Evolutionary conservation across 192 early-diverging fungal genomes (phyloP).

Genomic region (Phlyctochytrium bullatum): DNA sequence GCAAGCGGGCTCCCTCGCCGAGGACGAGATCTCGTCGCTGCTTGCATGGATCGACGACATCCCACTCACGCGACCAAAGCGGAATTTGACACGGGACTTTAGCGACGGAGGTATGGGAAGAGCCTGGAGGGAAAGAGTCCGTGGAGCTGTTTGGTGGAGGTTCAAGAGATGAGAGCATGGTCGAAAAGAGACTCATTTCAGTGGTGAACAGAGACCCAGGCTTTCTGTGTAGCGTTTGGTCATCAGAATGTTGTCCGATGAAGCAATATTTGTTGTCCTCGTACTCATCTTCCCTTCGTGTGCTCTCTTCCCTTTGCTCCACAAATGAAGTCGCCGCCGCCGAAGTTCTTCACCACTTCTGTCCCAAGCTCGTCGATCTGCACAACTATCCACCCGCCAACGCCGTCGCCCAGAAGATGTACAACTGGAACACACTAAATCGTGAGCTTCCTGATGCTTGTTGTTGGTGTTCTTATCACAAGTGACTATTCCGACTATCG

Average conservation of each 20-base stretch:
- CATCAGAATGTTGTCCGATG: not conserved
- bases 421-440: constrained; percentile 59
- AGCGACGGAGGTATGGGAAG: constrained; percentile 53
- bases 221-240: no score
- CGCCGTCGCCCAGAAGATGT: constrained; percentile 47
- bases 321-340: constrained; percentile 40
- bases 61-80: constrained; percentile 49
- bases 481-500: not conserved
- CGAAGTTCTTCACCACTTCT: constrained; percentile 48
- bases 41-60: constrained; percentile 54
- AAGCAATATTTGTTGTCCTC: not conserved
- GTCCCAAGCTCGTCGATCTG: constrained; percentile 52
- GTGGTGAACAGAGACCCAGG: no score
- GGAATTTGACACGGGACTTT: constrained; percentile 53
- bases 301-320: not conserved
- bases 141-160: no score
- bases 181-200: no score
- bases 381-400: constrained; percentile 57
- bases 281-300: constrained; percentile 5
- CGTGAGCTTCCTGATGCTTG: constrained; percentile 25
- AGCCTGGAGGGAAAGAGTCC: not conserved
- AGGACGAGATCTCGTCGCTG: constrained; percentile 33
- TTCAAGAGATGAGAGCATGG: no score
- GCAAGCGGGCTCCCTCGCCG: no score
- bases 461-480: constrained; percentile 3